Percentiles rank a stretch among this genome's conserved stretches.
phyloP scores from a whole-genome alignment of 257 asterid genomes.

The Sherardia arvensis region DNA sequence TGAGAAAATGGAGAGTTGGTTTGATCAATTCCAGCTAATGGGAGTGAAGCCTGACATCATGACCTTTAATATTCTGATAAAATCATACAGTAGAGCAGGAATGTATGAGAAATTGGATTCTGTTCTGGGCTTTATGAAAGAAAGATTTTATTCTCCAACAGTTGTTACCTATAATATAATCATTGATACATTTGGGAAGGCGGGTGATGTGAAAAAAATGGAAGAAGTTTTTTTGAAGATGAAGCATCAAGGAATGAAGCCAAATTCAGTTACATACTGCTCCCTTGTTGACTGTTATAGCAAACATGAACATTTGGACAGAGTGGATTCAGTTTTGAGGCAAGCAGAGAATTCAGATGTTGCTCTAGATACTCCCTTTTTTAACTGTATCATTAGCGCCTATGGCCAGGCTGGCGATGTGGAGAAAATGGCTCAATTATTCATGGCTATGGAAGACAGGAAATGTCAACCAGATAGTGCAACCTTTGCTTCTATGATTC shows the following conservation, averaged over 20 bases:
- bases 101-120: constrained; percentile 53
- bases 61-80: constrained; percentile 67
- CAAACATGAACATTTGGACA: constrained; percentile 48
- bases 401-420: constrained; percentile 72
- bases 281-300: constrained; percentile 67
- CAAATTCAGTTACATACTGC: constrained; percentile 73
- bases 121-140: constrained; percentile 63
- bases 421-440: constrained; percentile 58
- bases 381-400: constrained; percentile 65
- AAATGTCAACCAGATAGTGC: constrained; percentile 64
- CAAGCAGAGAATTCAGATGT: constrained; percentile 80
- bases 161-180: constrained; percentile 61
- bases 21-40: constrained; percentile 76
- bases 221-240: constrained; percentile 65
- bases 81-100: constrained; percentile 55
- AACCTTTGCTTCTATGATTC: constrained; percentile 64
- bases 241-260: constrained; percentile 82
- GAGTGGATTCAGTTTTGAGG: constrained; percentile 57
- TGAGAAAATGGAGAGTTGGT: constrained; percentile 81
- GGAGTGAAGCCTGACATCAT: constrained; percentile 64
- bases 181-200: constrained; percentile 74
- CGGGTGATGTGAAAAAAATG: constrained; percentile 57
- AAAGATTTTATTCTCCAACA: constrained; percentile 68
- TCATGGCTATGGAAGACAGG: constrained; percentile 47
- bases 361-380: constrained; percentile 64